Percentiles rank a stretch among this genome's conserved stretches.
These are phyloP conservation scores for Lipomyces oligophaga DNA, from an alignment of 805 yeast genomes.

Conservation along the genomic window DNA sequence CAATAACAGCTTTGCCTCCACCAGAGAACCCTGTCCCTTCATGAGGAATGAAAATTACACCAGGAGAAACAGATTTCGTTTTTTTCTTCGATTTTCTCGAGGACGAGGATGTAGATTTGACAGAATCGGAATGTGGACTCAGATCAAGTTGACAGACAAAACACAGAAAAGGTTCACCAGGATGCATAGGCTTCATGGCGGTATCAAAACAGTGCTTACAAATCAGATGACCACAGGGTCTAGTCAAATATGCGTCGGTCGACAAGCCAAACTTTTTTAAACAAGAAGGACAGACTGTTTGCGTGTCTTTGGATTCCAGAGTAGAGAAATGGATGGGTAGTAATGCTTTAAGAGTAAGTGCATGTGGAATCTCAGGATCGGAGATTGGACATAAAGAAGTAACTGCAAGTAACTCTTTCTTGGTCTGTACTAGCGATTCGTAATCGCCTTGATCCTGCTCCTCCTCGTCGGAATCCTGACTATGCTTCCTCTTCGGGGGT, in stretches of 20 bases:
- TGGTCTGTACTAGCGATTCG: constrained; percentile 1
- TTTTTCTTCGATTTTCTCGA: constrained; percentile 3
- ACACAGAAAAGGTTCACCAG: constrained; percentile 22
- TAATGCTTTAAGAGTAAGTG: constrained; percentile 14
- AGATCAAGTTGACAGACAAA: constrained; percentile 24
- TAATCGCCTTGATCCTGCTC: background rate
- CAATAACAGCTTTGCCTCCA: constrained; percentile 26
- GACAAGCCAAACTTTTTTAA: constrained; percentile 18
- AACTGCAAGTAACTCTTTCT: background rate
- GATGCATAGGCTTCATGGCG: constrained; percentile 20
- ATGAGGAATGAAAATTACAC: constrained; percentile 18
- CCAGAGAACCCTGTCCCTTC: constrained; percentile 30
- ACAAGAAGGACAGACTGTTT: constrained; percentile 27
- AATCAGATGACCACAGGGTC: constrained; percentile 27
- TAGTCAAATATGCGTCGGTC: constrained; percentile 22
- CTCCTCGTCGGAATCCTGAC: background rate
- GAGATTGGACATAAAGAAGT: constrained; percentile 25
- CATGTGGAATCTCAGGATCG: constrained; percentile 14
- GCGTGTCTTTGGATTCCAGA: background rate
- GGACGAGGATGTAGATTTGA: background rate
- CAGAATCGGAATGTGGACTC: background rate
- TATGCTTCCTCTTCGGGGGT: constrained; percentile 9
- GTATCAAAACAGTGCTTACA: constrained; percentile 25
- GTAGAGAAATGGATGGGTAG: constrained; percentile 14
- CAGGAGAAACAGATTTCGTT: constrained; percentile 2